These are phyloP conservation scores for Lactifluus hygrophoroides DNA, from an alignment of 768 basidiomycete genomes.

Conservation along the genomic window DNA sequence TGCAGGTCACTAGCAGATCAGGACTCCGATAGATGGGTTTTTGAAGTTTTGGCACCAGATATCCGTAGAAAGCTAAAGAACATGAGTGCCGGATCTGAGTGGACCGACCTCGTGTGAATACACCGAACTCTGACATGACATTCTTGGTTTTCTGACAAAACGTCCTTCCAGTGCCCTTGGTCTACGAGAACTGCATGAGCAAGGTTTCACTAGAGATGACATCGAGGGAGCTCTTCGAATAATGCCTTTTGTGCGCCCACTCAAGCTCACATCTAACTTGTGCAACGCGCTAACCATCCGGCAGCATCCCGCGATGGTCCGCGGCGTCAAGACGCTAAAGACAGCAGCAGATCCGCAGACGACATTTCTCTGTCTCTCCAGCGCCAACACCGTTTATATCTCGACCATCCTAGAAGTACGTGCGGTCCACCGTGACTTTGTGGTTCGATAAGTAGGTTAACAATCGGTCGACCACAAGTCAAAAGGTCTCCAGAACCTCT, in stretches of 20 bases:
- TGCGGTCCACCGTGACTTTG: background rate
- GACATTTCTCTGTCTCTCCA: constrained; percentile 87
- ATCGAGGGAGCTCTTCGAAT: constrained; percentile 69
- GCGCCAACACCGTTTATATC: constrained; percentile 90
- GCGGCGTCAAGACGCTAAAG: constrained; percentile 77
- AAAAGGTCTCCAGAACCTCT: constrained; percentile 62
- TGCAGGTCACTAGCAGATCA: constrained; percentile 86
- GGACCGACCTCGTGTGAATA: constrained; percentile 91
- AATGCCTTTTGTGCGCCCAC: constrained; percentile 73
- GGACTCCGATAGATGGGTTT: constrained; percentile 91
- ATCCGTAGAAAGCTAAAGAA: constrained; percentile 75
- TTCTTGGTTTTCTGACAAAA: constrained; percentile 1
- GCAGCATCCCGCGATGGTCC: constrained; percentile 95
- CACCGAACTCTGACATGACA: background rate
- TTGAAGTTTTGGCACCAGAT: constrained; percentile 80
- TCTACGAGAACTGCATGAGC: constrained; percentile 60
- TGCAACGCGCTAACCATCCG: background rate
- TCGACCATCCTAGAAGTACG: constrained; percentile 74
- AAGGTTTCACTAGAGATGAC: constrained; percentile 60
- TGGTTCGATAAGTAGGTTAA: background rate
- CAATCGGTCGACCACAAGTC: constrained; percentile 36
- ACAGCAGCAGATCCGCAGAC: constrained; percentile 49
- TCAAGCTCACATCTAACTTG: background rate
- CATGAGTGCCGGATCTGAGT: constrained; percentile 58
- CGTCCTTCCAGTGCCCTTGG: constrained; percentile 45